Evolutionary conservation across 148 eudicot genomes (phyloP).

Genomic region (Selenicereus undatus): DNA sequence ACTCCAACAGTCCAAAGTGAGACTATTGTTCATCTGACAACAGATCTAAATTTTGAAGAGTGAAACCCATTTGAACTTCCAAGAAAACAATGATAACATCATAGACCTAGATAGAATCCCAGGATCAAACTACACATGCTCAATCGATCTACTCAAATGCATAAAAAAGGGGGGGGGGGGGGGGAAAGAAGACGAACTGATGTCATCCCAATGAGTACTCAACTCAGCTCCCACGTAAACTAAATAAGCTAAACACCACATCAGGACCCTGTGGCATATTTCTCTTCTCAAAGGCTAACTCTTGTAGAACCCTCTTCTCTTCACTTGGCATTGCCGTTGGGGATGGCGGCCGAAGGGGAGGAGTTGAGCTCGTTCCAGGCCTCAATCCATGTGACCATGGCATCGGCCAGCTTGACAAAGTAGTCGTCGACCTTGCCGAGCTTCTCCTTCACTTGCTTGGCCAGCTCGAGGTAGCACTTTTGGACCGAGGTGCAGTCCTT

Average conservation of each 20-base stretch:
- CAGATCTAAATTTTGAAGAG: background rate
- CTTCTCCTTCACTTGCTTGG: constrained; percentile 77
- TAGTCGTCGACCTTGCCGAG: constrained; percentile 78
- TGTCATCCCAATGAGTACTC: background rate
- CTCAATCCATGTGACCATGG: constrained; percentile 88
- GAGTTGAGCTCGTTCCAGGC: constrained; percentile 86
- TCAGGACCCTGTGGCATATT: background rate
- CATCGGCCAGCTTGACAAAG: constrained; percentile 80
- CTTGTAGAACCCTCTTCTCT: constrained; percentile 8
- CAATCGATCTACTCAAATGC: background rate
- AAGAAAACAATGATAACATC: background rate
- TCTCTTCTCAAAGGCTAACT: constrained; percentile 7
- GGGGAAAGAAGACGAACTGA: background rate
- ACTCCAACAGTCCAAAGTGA: background rate
- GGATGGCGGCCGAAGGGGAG: constrained; percentile 27
- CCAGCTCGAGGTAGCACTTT: constrained; percentile 66
- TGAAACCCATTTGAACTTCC: background rate
- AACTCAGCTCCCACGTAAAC: background rate
- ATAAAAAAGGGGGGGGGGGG: background rate
- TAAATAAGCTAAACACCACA: background rate
- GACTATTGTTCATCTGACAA: background rate
- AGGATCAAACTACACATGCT: background rate
- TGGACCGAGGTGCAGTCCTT: constrained; percentile 77
- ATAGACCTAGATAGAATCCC: background rate
- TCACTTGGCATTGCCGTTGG: constrained; percentile 42